A percentile compares a stretch with the other conserved stretches of the same genome.
phyloP scores from a whole-genome alignment of 2,329 filamentous ascomycete genomes.

The Thermomyces lanuginosus region DNA sequence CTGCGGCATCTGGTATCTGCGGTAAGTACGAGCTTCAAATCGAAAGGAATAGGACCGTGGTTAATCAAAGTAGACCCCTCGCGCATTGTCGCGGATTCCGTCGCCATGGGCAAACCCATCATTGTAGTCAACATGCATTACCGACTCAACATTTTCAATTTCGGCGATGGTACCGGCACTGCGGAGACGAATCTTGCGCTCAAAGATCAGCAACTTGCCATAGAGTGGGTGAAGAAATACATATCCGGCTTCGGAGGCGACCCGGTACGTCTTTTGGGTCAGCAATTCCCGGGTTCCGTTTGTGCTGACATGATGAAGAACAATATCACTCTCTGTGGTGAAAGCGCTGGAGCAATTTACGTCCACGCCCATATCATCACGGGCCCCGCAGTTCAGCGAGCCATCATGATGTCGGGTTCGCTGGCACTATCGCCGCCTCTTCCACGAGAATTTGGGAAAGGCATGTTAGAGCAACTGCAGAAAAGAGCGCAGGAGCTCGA shows the following conservation, averaged over 20 bases:
- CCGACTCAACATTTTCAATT: conserved; percentile 30
- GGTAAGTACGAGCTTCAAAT: too few relatives aligned
- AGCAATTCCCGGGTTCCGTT: too few relatives aligned
- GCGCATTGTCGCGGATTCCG: conserved; percentile 22
- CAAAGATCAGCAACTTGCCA: conserved; percentile 19
- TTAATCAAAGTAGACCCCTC: conserved; percentile 15
- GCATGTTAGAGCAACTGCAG: conserved; percentile 16
- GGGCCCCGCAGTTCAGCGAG: conserved; percentile 17
- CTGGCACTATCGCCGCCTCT: conserved; percentile 29
- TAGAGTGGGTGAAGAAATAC: conserved; percentile 26
- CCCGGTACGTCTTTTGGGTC: conserved; percentile 12
- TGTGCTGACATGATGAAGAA: too few relatives aligned
- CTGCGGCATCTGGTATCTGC: conserved; percentile 26
- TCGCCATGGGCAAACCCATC: conserved; percentile 19
- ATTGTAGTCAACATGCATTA: conserved; percentile 31
- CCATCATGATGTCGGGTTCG: conserved; percentile 28
- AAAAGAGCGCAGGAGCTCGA: conserved; percentile 14
- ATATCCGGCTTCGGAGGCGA: conserved; percentile 27
- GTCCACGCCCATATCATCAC: conserved; percentile 27
- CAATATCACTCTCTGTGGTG: conserved; percentile 29
- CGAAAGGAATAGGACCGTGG: neutral
- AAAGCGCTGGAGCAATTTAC: conserved; percentile 33
- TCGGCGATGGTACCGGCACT: conserved; percentile 21
- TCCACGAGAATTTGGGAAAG: conserved; percentile 17
- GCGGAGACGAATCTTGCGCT: conserved; percentile 25